phyloP scores from a whole-genome alignment of 306 rosid species.

The Echinosophora koreensis region DNA sequence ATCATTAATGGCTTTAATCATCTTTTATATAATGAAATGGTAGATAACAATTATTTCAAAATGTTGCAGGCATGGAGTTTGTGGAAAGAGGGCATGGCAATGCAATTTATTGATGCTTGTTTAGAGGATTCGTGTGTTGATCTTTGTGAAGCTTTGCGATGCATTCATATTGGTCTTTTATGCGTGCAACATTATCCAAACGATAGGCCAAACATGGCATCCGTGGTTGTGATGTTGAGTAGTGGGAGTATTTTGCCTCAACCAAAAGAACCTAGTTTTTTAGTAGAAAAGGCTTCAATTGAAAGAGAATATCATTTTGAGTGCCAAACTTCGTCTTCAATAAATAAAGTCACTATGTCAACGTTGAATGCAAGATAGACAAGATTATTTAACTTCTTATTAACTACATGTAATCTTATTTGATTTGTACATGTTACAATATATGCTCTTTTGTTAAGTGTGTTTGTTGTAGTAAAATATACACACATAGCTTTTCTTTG shows the following conservation, averaged over 20 bases:
- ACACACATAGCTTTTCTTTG: too few relatives aligned
- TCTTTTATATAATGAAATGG: background rate
- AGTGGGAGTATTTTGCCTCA: constrained; percentile 45
- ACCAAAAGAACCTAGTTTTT: constrained; percentile 54
- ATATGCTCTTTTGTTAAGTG: too few relatives aligned
- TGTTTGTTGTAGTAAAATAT: too few relatives aligned
- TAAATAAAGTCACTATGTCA: constrained; percentile 16
- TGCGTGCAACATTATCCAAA: constrained; percentile 52
- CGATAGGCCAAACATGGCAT: constrained; percentile 45
- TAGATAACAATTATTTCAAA: background rate
- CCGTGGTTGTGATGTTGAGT: constrained; percentile 38
- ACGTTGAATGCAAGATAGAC: constrained; percentile 31
- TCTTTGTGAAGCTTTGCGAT: constrained; percentile 34
- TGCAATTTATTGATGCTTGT: constrained; percentile 22
- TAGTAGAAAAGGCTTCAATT: background rate
- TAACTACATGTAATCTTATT: background rate
- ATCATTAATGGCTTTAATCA: background rate
- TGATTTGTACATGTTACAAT: too few relatives aligned
- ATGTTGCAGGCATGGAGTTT: constrained; percentile 40
- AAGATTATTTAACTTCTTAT: too few relatives aligned
- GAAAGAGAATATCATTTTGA: constrained; percentile 1
- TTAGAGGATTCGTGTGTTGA: background rate
- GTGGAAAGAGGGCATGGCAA: constrained; percentile 18
- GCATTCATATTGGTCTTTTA: constrained; percentile 54
- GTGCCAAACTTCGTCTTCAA: background rate